Evolutionary conservation across 805 yeast genomes (phyloP).

Genomic region (Wickerhamiella domercqiae): DNA sequence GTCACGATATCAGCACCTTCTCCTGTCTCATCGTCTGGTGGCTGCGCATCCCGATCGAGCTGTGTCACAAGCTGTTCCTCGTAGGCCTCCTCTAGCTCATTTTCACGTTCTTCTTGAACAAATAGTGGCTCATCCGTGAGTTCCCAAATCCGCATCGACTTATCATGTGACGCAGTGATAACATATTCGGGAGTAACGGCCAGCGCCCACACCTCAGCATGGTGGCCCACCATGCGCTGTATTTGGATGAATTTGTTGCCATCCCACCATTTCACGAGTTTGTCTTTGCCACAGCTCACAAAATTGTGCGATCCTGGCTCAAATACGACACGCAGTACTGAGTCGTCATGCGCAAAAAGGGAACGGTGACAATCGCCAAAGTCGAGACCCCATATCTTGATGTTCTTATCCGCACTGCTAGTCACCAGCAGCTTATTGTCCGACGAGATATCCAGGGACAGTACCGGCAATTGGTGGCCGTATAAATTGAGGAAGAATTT

Average conservation of each 20-base stretch:
- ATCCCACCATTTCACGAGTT: slow-evolving; percentile 89
- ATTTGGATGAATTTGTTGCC: slow-evolving; percentile 93
- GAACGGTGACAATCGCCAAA: slow-evolving; percentile 98
- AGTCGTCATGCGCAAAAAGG: slow-evolving; percentile 91
- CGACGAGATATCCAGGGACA: slow-evolving; percentile 76
- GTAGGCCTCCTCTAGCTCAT: slow-evolving; percentile 83
- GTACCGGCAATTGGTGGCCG: slow-evolving; percentile 92
- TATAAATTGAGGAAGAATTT: slow-evolving; percentile 80
- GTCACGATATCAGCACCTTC: slow-evolving; percentile 45
- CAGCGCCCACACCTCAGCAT: slow-evolving; percentile 85
- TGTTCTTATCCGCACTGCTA: slow-evolving; percentile 93
- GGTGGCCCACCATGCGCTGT: slow-evolving; percentile 76
- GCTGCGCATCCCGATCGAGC: slow-evolving; percentile 31
- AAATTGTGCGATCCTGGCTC: slow-evolving; percentile 78
- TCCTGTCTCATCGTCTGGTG: slow-evolving; percentile 21
- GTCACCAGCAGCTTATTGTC: slow-evolving; percentile 83
- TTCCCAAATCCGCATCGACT: slow-evolving; percentile 82
- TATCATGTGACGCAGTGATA: slow-evolving; percentile 82
- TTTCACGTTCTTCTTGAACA: slow-evolving; percentile 90
- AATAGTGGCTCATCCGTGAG: slow-evolving; percentile 93
- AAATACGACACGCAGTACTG: slow-evolving; percentile 77
- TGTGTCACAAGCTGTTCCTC: slow-evolving; percentile 66
- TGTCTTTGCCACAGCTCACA: slow-evolving; percentile 82
- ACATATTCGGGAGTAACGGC: slow-evolving; percentile 57
- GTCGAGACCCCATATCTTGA: slow-evolving; percentile 96